phyloP scores from a whole-genome alignment of 1,284 basidiomycete genomes.

The Phlebopus sp. region DNA sequence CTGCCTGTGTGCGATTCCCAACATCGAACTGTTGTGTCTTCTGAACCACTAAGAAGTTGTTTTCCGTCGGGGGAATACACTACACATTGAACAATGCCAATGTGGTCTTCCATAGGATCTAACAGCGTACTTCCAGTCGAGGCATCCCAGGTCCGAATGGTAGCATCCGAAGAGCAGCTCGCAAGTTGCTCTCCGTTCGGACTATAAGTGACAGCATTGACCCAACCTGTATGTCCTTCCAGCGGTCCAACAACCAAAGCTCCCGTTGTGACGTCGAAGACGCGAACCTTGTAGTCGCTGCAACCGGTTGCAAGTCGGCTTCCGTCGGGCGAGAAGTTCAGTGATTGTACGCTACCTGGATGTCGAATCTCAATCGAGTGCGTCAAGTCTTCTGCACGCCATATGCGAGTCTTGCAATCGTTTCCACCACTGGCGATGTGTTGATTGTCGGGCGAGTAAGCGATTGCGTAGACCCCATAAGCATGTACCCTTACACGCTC shows the following conservation, averaged over 20 bases:
- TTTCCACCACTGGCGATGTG: no score
- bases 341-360: no score
- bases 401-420: no score
- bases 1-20: conserved; percentile 5
- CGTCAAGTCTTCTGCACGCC: no score
- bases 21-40: conserved; percentile 3
- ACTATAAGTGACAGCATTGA: no score
- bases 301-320: not conserved
- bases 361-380: no score
- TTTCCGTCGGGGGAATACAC: not conserved
- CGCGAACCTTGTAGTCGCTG: not conserved
- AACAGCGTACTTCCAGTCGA: not conserved
- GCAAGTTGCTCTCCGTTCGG: conserved; percentile 59
- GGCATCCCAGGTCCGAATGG: conserved; percentile 44
- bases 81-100: not conserved
- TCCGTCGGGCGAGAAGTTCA: no score
- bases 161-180: conserved; percentile 58
- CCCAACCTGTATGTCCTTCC: not conserved
- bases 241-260: not conserved
- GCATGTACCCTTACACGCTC: not conserved
- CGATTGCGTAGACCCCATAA: no score
- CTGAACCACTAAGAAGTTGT: conserved; percentile 1
- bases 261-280: not conserved
- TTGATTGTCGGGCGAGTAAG: not conserved
- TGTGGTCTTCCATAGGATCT: conserved; percentile 3